phyloP scores from a whole-genome alignment of 305 asterid genomes.

The Euphrasia arctica region DNA sequence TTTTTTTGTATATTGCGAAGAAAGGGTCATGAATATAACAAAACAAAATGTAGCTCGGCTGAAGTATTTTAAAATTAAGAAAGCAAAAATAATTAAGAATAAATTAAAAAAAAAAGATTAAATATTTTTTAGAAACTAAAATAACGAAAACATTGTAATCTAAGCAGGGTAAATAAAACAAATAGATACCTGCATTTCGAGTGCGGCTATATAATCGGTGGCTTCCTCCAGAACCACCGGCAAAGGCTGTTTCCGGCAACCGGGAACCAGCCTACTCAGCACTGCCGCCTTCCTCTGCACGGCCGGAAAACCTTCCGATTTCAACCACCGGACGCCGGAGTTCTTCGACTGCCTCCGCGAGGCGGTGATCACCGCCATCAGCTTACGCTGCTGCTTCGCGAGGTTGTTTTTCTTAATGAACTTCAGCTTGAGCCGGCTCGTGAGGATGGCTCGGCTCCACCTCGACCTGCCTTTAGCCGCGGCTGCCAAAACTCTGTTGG shows the following conservation, averaged over 20 bases:
- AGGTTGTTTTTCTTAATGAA: conserved; percentile 49
- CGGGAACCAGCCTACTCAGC: conserved; percentile 80
- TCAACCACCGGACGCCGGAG: conserved; percentile 53
- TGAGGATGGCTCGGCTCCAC: conserved; percentile 97
- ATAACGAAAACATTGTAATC: no score
- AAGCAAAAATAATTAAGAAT: no score
- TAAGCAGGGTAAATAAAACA: no score
- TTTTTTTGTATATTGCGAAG: no score
- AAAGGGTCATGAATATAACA: no score
- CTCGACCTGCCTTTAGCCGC: conserved; percentile 84
- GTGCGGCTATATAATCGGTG: conserved; percentile 88
- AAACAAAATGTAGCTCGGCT: no score
- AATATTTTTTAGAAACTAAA: no score
- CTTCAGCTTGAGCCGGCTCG: conserved; percentile 66
- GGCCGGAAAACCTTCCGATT: conserved; percentile 65
- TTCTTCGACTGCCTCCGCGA: conserved; percentile 37
- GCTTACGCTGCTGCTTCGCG: conserved; percentile 47
- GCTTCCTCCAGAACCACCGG: conserved; percentile 94
- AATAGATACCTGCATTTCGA: conserved; percentile 68
- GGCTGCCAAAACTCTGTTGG: conserved; percentile 71
- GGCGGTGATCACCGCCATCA: conserved; percentile 33
- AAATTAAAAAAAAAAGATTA: no score
- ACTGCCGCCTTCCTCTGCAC: conserved; percentile 73
- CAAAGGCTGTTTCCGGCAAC: conserved; percentile 87
- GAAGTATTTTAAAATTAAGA: no score